Conservation (phyloP, 345 rosid genomes). For the Salix brachista region DNA sequence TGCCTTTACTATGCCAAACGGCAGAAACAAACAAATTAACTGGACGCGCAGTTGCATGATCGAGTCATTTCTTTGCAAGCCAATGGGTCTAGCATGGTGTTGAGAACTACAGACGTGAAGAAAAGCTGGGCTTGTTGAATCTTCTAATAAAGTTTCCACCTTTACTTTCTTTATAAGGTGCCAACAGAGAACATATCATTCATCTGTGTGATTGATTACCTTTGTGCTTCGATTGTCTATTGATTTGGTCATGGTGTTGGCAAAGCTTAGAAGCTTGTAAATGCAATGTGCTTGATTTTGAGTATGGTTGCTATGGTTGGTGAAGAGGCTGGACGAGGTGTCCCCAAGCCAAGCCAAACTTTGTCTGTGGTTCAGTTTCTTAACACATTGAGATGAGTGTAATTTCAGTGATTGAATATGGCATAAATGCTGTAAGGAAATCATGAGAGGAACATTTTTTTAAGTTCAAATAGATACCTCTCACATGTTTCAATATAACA, state of each 20-base stretch:
- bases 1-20: neutral
- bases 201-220: neutral
- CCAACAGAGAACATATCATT: neutral
- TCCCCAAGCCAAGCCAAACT: neutral
- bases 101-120: neutral
- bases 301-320: neutral
- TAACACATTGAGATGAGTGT: neutral
- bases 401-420: slow-evolving; percentile 1
- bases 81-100: neutral
- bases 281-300: neutral
- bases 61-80: neutral
- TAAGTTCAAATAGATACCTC: neutral
- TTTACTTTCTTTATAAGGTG: neutral
- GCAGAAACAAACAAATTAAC: neutral
- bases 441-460: neutral
- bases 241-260: neutral
- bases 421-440: neutral
- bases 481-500: slow-evolving; percentile 30
- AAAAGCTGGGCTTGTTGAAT: neutral
- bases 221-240: neutral
- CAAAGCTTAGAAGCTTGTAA: neutral
- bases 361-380: neutral
- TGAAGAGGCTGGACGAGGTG: neutral
- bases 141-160: neutral
- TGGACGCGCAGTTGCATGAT: neutral